Conservation (phyloP, 805 yeast genomes). For the Novakomyces olei region DNA sequence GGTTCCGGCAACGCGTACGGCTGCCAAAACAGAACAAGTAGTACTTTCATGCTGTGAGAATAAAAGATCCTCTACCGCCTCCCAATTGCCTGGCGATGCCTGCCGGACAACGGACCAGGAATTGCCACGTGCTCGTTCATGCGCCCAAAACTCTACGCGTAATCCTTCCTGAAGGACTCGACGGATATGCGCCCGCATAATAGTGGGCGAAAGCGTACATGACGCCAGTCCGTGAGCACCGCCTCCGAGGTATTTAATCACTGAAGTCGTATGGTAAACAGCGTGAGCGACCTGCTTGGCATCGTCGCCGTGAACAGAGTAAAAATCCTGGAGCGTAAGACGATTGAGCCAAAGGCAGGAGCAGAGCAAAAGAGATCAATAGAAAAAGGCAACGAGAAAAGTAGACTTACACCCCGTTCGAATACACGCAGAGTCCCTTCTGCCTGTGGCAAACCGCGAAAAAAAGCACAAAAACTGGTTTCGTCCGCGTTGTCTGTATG, state of each 20-base stretch:
- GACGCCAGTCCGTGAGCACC: conserved; percentile 31
- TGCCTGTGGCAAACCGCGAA: conserved; percentile 8
- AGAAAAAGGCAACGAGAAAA: neutral
- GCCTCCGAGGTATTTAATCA: conserved; percentile 30
- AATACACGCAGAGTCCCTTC: conserved; percentile 34
- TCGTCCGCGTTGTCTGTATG: conserved; percentile 5
- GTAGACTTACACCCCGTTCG: conserved; percentile 26
- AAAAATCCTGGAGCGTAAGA: conserved; percentile 30
- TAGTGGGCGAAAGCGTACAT: conserved; percentile 58
- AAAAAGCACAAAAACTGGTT: conserved; percentile 2
- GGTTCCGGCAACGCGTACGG: conserved; percentile 23
- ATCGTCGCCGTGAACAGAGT: conserved; percentile 49
- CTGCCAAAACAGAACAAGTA: conserved; percentile 32
- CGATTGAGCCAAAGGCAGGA: conserved; percentile 10
- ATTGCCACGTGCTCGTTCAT: conserved; percentile 15
- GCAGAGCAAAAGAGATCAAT: neutral
- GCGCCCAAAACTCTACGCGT: conserved; percentile 63
- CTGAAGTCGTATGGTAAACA: conserved; percentile 66
- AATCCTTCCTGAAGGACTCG: conserved; percentile 46
- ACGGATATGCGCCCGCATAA: conserved; percentile 40
- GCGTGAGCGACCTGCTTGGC: conserved; percentile 65
- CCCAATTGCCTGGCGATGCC: conserved; percentile 84
- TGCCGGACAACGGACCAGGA: conserved; percentile 33
- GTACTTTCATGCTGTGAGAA: conserved; percentile 17
- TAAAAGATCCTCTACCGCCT: conserved; percentile 51